Conservation (phyloP, 352 stramenopile genomes). For the Pythium grandisporangium region DNA sequence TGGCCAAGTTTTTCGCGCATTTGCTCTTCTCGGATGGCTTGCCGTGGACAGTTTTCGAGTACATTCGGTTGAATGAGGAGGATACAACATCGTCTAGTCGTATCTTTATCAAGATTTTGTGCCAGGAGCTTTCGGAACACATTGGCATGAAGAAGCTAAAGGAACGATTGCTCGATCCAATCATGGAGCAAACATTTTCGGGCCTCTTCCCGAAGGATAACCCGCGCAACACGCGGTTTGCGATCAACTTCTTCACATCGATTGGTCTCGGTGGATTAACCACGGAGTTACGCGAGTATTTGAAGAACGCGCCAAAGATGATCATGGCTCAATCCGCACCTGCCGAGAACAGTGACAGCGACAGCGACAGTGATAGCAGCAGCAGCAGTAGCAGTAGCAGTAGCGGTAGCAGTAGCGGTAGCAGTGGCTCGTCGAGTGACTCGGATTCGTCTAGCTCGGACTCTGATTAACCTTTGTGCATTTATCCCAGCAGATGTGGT, state of each 20-base stretch:
- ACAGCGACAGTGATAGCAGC: constrained; percentile 25
- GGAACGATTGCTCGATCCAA: constrained; percentile 89
- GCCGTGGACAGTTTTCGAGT: constrained; percentile 96
- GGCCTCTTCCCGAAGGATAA: constrained; percentile 97
- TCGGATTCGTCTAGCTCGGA: constrained; percentile 29
- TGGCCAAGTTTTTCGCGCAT: constrained; percentile 98
- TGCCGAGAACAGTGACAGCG: constrained; percentile 7
- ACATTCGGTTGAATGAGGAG: constrained; percentile 97
- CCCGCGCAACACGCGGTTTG: constrained; percentile 96
- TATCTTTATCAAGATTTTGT: constrained; percentile 99
- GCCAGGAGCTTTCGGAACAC: constrained; percentile 96
- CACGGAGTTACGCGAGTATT: constrained; percentile 92
- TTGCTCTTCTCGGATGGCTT: constrained; percentile 96
- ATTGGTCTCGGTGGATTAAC: constrained; percentile 98
- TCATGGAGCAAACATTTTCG: constrained; percentile 88
- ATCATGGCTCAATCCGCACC: constrained; percentile 79
- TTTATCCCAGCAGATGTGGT: too few relatives aligned
- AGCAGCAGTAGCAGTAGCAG: constrained; percentile 31
- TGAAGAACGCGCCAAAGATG: constrained; percentile 95
- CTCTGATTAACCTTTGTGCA: too few relatives aligned
- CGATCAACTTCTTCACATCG: constrained; percentile 99
- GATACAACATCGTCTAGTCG: constrained; percentile 98
- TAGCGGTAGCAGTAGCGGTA: constrained; percentile 16
- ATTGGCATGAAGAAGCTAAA: constrained; percentile 95
- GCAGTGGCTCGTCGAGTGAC: constrained; percentile 25